Evolutionary conservation across 1,284 basidiomycete species (phyloP).

Genomic region (Austropuccinia psidii): DNA sequence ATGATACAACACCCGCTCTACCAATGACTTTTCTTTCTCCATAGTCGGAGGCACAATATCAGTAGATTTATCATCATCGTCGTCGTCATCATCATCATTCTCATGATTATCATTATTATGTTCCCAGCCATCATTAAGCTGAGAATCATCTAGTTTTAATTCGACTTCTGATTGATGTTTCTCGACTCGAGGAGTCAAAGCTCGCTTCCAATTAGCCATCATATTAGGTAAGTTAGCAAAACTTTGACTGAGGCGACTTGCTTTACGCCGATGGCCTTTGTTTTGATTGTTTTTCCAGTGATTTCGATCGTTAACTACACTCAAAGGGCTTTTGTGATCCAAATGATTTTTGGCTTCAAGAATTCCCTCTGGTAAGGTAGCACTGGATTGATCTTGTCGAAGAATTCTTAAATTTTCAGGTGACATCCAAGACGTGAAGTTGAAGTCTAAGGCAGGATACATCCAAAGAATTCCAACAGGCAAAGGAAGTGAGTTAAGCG

Average conservation of each 20-base stretch:
- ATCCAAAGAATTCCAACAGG: slow-evolving; percentile 75
- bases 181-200: slow-evolving; percentile 24
- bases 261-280: slow-evolving; percentile 9
- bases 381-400: slow-evolving; percentile 67
- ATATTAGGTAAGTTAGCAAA: slow-evolving; percentile 31
- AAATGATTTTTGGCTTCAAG: slow-evolving; percentile 79
- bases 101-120: background rate
- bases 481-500: slow-evolving; percentile 51
- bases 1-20: slow-evolving; percentile 44
- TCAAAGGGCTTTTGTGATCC: slow-evolving; percentile 64
- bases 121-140: slow-evolving; percentile 35
- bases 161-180: slow-evolving; percentile 28
- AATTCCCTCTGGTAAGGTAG: slow-evolving; percentile 54
- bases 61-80: slow-evolving; percentile 35
- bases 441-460: slow-evolving; percentile 74
- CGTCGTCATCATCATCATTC: slow-evolving; percentile 28
- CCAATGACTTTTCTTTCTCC: slow-evolving; percentile 51
- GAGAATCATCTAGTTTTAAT: background rate
- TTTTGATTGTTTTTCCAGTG: background rate
- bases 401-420: slow-evolving; percentile 73
- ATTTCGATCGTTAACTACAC: slow-evolving; percentile 70
- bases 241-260: no score
- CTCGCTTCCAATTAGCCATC: slow-evolving; percentile 34
- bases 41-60: slow-evolving; percentile 1
- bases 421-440: slow-evolving; percentile 88